These are phyloP conservation scores for Scutellaria barbata DNA, from an alignment of 257 asterid genomes.

Conservation along the genomic window DNA sequence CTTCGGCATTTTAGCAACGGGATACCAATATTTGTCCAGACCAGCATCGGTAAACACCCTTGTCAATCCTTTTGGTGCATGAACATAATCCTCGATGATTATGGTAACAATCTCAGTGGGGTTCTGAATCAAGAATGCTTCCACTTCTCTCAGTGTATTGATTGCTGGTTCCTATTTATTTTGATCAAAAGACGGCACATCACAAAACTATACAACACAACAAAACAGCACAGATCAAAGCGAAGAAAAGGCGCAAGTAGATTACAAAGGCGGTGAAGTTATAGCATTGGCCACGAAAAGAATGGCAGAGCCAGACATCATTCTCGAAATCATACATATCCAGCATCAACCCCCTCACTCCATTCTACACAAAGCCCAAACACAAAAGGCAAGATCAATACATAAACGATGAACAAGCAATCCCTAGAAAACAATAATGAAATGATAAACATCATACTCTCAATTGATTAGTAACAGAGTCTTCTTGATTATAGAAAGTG, in stretches of 20 bases:
- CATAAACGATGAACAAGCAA: not conserved
- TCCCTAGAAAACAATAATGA: not conserved
- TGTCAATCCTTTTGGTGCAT: slow-evolving; percentile 80
- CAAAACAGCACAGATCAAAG: not conserved
- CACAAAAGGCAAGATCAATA: slow-evolving; percentile 18
- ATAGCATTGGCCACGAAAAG: slow-evolving; percentile 91
- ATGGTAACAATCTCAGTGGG: slow-evolving; percentile 89
- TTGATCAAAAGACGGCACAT: slow-evolving; percentile 31
- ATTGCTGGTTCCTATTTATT: slow-evolving; percentile 72
- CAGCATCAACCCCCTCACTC: slow-evolving; percentile 98
- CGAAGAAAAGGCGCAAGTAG: slow-evolving; percentile 25
- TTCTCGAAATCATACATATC: slow-evolving; percentile 97
- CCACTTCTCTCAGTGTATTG: slow-evolving; percentile 82
- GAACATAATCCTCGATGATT: slow-evolving; percentile 95
- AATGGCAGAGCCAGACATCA: slow-evolving; percentile 97
- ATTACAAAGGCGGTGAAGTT: slow-evolving; percentile 95
- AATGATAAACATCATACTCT: slow-evolving; percentile 47
- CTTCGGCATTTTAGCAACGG: slow-evolving; percentile 86
- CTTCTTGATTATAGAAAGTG: slow-evolving; percentile 96
- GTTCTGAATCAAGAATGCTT: slow-evolving; percentile 80
- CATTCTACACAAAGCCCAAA: slow-evolving; percentile 64
- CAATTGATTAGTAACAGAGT: slow-evolving; percentile 88
- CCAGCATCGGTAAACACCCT: slow-evolving; percentile 80
- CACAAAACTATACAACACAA: slow-evolving; percentile 35
- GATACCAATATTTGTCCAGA: slow-evolving; percentile 88